Percentiles rank a stretch among this genome's conserved stretches.
These are phyloP conservation scores for Astrothelium macrocarpum DNA, from an alignment of 495 filamentous ascomycete species.

Conservation along the genomic window DNA sequence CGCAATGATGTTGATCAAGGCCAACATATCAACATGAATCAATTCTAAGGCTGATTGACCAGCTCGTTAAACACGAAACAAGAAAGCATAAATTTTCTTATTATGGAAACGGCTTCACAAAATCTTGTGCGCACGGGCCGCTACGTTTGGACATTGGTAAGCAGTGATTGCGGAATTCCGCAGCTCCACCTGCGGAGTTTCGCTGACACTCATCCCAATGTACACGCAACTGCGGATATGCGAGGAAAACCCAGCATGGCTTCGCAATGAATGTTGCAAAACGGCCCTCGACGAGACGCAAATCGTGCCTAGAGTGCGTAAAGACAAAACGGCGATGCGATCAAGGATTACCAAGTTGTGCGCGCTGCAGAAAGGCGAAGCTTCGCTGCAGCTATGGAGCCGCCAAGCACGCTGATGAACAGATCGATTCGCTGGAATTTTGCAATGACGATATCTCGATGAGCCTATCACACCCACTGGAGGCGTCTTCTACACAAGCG, in stretches of 20 bases:
- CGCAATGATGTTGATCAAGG: no score
- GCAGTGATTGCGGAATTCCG: no score
- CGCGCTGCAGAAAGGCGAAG: conserved; percentile 37
- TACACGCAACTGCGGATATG: conserved; percentile 6
- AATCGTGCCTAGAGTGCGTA: conserved; percentile 45
- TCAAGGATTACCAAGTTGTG: conserved; percentile 38
- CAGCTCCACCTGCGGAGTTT: conserved; percentile 1
- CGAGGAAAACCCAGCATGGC: conserved; percentile 13
- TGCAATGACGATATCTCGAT: neutral
- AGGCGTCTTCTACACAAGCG: neutral
- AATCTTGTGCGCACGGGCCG: no score
- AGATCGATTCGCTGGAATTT: neutral
- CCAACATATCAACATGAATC: no score
- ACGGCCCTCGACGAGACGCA: conserved; percentile 39
- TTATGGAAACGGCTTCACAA: no score
- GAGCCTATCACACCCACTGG: neutral
- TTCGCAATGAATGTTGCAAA: neutral
- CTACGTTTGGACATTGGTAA: no score
- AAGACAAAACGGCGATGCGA: conserved; percentile 31
- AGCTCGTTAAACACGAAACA: no score
- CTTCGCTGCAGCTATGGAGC: conserved; percentile 37
- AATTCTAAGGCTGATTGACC: no score
- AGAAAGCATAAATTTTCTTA: no score
- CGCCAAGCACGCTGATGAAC: neutral
- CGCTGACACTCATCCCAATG: neutral